Conservation (phyloP, 441 rosid genomes). For the Gossypium gossypioides region DNA sequence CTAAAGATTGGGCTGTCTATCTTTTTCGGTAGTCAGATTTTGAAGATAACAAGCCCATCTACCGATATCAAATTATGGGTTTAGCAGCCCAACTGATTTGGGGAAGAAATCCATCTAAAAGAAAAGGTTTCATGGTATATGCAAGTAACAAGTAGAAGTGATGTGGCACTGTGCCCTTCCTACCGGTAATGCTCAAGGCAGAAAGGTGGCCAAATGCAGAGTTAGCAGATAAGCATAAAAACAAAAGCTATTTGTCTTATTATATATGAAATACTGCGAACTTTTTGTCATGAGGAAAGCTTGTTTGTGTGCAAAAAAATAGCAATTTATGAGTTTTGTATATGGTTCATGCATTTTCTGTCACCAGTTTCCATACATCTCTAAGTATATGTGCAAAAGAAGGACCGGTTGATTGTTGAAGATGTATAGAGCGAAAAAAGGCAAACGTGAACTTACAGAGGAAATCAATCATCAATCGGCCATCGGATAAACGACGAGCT, state of each 20-base stretch:
- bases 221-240: background rate
- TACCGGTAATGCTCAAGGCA: background rate
- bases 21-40: background rate
- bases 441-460: slow-evolving; percentile 23
- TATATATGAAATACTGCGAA: background rate
- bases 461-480: slow-evolving; percentile 39
- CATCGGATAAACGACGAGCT: slow-evolving; percentile 37
- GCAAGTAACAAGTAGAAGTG: background rate
- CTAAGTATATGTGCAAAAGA: background rate
- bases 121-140: background rate
- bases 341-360: background rate
- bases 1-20: no score
- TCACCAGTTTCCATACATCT: background rate
- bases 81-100: background rate
- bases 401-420: background rate
- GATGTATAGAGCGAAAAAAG: background rate
- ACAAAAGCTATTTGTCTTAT: background rate
- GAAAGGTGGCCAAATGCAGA: background rate
- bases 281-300: background rate
- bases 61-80: background rate
- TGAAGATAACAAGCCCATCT: background rate
- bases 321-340: background rate
- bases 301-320: background rate
- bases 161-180: background rate
- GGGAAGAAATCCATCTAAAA: background rate